Evolutionary conservation across 768 basidiomycete genomes (phyloP), one percentile per base, ranked within the genome.

Genomic region (Jaapia argillacea): DNA sequence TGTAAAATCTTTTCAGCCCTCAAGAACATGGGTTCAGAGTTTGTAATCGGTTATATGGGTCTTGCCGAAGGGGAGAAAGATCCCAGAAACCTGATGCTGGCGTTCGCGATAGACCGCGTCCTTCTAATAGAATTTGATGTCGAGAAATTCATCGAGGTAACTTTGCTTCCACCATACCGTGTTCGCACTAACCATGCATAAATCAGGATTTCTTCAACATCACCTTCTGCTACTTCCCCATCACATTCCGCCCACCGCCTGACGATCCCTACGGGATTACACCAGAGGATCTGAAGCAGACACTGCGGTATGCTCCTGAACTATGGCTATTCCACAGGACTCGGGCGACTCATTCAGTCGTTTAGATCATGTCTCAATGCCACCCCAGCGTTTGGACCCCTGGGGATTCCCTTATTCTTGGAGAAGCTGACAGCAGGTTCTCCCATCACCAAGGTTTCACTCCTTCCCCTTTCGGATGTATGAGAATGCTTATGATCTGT

Each of bases 1-100:
- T 14, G 36, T 46, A 36, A 2, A 54, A 24, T 18, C 25, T 45
- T 6, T 26, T 16, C 48, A 83, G 89, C 75, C 25, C 61, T 98
- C 18, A 85, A 84, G 58, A 64, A 57, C 4, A 74, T 88, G 72
- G 83, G 82, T 1, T 68, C 75, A 21, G 71, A 67, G 5, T 97
- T 98, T 58, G 48, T 97, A 20, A 63, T 67, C 5, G 76, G 78
- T 20, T 99, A 98, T 58, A 72, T 84, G 24, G 56, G 58, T 40
- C 63, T 98, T n/a, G 91, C 80, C 3, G 87, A 96, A 45, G 93
- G 92, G 13, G 96, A 99, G 64, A 98, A 98, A 55, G 96, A 99
- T 58, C 96, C 96, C 24, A 72, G 96, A 14, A 99, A 98, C 62
- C 69, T 99, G 5, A 69, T 96, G 50, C 54, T 94, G 7, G 86